phyloP scores from a whole-genome alignment of 257 asterid species.

The Nicotiana undulata region DNA sequence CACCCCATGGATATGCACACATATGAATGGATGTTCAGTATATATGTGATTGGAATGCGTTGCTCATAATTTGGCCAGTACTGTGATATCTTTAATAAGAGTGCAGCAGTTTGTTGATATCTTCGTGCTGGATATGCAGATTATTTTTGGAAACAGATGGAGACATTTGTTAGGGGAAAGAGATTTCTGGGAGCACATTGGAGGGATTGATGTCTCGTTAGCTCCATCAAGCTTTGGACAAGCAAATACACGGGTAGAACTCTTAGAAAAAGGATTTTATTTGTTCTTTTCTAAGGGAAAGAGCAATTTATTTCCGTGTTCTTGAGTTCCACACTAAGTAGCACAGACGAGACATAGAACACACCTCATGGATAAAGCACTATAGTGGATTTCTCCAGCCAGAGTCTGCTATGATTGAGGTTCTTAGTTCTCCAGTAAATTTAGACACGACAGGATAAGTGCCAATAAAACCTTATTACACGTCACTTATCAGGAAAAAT shows the following conservation, averaged over 20 bases:
- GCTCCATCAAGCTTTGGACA: conserved; percentile 92
- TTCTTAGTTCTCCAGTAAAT: neutral
- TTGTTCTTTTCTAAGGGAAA: neutral
- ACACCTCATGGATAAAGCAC: neutral
- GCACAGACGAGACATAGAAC: neutral
- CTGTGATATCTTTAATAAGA: neutral
- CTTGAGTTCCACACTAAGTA: neutral
- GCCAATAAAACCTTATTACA: neutral
- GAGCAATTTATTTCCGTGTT: neutral
- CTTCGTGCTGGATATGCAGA: conserved; percentile 38
- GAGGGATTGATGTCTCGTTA: conserved; percentile 85
- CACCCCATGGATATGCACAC: neutral
- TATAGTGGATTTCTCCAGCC: neutral
- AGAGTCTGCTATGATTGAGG: neutral
- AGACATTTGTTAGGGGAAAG: conserved; percentile 80
- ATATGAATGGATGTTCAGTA: neutral
- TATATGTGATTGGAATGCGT: neutral
- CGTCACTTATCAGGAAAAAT: neutral
- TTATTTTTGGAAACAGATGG: conserved; percentile 90
- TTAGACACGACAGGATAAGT: neutral
- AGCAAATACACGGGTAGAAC: conserved; percentile 82
- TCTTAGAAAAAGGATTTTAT: conserved; percentile 2
- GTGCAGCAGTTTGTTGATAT: conserved; percentile 7
- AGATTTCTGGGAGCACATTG: conserved; percentile 97
- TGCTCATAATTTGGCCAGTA: neutral